Evolutionary conservation across 495 filamentous ascomycete genomes (phyloP), one percentile per base, ranked within the genome.

Genomic region (Polyplosphaeria fusca): DNA sequence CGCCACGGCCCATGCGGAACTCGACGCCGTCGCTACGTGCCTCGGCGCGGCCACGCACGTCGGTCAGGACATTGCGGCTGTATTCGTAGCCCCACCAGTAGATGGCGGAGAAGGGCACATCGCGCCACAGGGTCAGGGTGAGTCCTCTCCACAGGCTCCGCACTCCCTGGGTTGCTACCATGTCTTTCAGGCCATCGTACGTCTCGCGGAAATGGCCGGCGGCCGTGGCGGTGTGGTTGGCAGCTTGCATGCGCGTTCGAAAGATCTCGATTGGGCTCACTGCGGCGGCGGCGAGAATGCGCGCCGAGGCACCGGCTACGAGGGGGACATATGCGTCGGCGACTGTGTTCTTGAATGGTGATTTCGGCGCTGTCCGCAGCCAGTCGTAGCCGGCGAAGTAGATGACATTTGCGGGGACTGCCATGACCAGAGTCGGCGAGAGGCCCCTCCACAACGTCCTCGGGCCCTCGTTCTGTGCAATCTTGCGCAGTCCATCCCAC

Each of bases 371-470:
- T 20, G 74, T 84, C 13, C 93, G 85, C 55, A 98, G 72, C 83
- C 88, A 93, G 65, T 98, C 93, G 69, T 98, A 98, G n/a, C 92
- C 93, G 27, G 93, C 92, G 64, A 96, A 96, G 72, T 98, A 98
- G 55, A 98, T 97, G 57, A 98, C 91, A 70, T 98, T 98, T 30
- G 82, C 89, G 0, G 93, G 93, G 26, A 98, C 82, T 2, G 92
- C 85, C 93, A 98, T 98, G 63, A 88, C 79, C 38, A 98, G 72
- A 1, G 94, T 98, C 9, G 94, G 90, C 18, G 87, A 91, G 1
- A 98, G 78, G 4, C 93, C 93, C 30, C 93, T 83, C 93, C 93
- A 98, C 45, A 98, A 78, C 5, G 94, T 89, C 18, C 79, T 80
- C 13, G 87, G 60, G 0, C 93, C 93, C 74, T 98, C 93, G 68